Evolutionary conservation across 805 yeast species (phyloP).

Genomic region (Debaryomyces prosopidis): DNA sequence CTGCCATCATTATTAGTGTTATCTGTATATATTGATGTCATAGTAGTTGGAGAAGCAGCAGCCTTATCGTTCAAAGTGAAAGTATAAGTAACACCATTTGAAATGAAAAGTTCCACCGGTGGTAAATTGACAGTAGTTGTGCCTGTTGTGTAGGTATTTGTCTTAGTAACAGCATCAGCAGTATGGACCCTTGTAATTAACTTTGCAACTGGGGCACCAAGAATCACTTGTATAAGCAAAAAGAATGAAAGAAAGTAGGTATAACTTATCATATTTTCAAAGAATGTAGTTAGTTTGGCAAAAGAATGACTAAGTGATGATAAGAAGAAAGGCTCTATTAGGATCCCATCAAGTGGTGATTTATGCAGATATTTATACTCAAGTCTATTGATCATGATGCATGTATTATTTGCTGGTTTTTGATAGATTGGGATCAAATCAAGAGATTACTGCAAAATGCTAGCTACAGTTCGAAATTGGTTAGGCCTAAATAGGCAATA

Average conservation of each 20-base stretch:
- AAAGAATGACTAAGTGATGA: constrained; percentile 2
- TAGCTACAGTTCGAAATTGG: background rate
- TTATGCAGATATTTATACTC: background rate
- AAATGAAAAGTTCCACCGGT: constrained; percentile 52
- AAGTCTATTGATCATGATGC: background rate
- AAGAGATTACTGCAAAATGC: background rate
- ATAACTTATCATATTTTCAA: constrained; percentile 3
- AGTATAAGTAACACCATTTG: constrained; percentile 53
- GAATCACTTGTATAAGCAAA: constrained; percentile 18
- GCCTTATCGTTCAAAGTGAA: constrained; percentile 39
- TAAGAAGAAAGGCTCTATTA: background rate
- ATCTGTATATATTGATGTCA: constrained; percentile 24
- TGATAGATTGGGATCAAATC: background rate
- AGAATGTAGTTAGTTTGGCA: background rate
- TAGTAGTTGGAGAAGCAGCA: constrained; percentile 35
- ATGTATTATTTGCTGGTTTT: background rate
- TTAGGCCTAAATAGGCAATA: background rate
- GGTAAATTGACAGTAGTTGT: constrained; percentile 52
- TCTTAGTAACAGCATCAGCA: constrained; percentile 53
- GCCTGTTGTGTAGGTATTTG: constrained; percentile 43
- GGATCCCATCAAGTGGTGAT: background rate
- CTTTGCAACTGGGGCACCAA: constrained; percentile 39
- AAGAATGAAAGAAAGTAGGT: constrained; percentile 12
- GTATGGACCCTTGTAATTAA: constrained; percentile 56
- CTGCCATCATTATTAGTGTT: constrained; percentile 1